A percentile compares a stretch with the other conserved stretches of the same genome.
Evolutionary conservation across 805 yeast genomes (phyloP).

Genomic region (Saccharomyces eubayanus): DNA sequence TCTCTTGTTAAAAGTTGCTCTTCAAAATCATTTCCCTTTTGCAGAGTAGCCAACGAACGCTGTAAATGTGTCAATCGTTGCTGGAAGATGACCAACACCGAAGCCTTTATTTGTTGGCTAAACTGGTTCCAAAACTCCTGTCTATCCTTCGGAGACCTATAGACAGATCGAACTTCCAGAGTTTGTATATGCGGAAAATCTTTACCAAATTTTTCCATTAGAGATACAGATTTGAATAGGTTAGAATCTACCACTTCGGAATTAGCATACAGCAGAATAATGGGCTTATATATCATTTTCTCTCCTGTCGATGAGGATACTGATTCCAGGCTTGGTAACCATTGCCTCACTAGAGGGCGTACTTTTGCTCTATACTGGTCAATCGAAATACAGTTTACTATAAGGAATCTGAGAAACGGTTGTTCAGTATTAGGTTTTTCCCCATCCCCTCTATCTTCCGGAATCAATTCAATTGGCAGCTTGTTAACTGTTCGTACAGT

Average conservation of each 20-base stretch:
- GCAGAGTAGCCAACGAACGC: conserved; percentile 3
- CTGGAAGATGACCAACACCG: conserved; percentile 22
- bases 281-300: conserved; percentile 8
- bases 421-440: conserved; percentile 9
- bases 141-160: conserved; percentile 26
- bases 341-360: conserved; percentile 72
- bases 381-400: conserved; percentile 54
- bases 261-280: conserved; percentile 26
- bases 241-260: conserved; percentile 26
- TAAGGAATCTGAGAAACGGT: conserved; percentile 59
- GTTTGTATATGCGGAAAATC: conserved; percentile 27
- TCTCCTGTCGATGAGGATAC: neutral
- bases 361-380: conserved; percentile 75
- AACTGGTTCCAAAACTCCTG: conserved; percentile 26
- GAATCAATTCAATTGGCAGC: conserved; percentile 18
- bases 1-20: conserved; percentile 17
- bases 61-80: conserved; percentile 14
- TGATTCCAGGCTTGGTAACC: conserved; percentile 43
- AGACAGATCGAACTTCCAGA: conserved; percentile 28
- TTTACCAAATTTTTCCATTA: conserved; percentile 27
- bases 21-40: conserved; percentile 3
- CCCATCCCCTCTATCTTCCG: conserved; percentile 9
- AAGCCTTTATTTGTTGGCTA: conserved; percentile 16
- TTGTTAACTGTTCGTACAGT: conserved; percentile 18
- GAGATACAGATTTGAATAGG: conserved; percentile 26